phyloP scores from a whole-genome alignment of 352 stramenopile species.

The Phytophthora idaei region DNA sequence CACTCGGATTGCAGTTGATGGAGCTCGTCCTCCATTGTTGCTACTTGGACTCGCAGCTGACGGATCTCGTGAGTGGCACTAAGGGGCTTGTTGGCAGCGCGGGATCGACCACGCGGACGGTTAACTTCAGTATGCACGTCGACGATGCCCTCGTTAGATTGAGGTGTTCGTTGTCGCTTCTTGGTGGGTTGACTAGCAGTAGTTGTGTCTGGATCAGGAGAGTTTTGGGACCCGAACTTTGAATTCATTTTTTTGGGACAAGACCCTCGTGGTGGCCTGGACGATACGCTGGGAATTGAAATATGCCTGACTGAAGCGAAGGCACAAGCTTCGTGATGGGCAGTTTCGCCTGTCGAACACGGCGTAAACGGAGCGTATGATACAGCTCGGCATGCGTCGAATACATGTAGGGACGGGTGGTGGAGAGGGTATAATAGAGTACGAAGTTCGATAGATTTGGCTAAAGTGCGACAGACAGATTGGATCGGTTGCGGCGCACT shows the following conservation, averaged over 20 bases:
- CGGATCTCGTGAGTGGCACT: constrained; percentile 2
- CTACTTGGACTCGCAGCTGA: neutral
- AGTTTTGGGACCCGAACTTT: neutral
- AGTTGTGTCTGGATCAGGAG: neutral
- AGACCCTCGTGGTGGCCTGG: neutral
- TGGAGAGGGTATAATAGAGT: too few relatives aligned
- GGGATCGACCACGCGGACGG: neutral
- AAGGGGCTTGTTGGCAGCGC: too few relatives aligned
- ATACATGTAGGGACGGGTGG: too few relatives aligned
- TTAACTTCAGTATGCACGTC: neutral
- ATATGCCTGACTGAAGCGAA: neutral
- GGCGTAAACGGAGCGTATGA: neutral
- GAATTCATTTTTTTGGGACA: neutral
- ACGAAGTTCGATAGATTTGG: neutral
- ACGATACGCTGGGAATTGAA: neutral
- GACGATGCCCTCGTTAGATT: neutral
- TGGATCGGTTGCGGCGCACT: neutral
- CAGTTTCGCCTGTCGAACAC: neutral
- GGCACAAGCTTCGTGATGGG: neutral
- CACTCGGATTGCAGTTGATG: neutral
- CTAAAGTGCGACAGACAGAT: neutral
- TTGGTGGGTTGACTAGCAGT: neutral
- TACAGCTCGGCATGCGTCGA: too few relatives aligned
- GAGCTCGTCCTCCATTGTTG: neutral
- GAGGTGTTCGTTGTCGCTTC: neutral